A percentile compares a stretch with the other conserved stretches of the same genome.
Evolutionary conservation across 306 rosid genomes (phyloP).

Genomic region (Sindora glabra): DNA sequence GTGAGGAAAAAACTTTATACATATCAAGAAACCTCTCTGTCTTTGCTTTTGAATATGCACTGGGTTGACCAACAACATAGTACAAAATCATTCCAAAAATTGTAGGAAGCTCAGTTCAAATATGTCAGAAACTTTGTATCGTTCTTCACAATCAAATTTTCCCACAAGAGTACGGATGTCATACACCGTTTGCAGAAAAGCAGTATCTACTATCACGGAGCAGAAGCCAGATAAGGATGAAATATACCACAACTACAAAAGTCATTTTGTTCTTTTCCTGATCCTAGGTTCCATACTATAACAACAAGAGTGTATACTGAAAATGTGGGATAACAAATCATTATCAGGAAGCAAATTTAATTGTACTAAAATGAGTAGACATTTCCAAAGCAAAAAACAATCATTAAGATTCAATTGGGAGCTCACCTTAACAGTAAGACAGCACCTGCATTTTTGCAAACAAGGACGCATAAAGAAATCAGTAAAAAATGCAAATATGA

Average conservation of each 20-base stretch:
- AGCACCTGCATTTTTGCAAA: conserved; percentile 69
- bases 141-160: too few relatives aligned
- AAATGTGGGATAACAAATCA: background rate
- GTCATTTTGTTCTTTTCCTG: background rate
- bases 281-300: background rate
- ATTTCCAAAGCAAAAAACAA: too few relatives aligned
- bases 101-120: too few relatives aligned
- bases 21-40: background rate
- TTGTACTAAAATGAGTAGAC: too few relatives aligned
- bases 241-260: background rate
- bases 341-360: too few relatives aligned
- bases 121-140: too few relatives aligned
- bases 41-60: background rate
- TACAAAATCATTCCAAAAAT: too few relatives aligned
- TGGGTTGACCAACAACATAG: background rate
- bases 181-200: too few relatives aligned
- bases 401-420: background rate
- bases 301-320: background rate
- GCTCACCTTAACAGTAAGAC: conserved; percentile 92
- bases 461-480: background rate
- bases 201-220: too few relatives aligned
- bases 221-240: too few relatives aligned
- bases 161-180: too few relatives aligned
- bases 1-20: background rate
- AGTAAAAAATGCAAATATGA: background rate